Percentiles rank a stretch among this genome's conserved stretches.
Evolutionary conservation across 2,329 filamentous ascomycete genomes (phyloP).

Genomic region (Fusarium concolor): DNA sequence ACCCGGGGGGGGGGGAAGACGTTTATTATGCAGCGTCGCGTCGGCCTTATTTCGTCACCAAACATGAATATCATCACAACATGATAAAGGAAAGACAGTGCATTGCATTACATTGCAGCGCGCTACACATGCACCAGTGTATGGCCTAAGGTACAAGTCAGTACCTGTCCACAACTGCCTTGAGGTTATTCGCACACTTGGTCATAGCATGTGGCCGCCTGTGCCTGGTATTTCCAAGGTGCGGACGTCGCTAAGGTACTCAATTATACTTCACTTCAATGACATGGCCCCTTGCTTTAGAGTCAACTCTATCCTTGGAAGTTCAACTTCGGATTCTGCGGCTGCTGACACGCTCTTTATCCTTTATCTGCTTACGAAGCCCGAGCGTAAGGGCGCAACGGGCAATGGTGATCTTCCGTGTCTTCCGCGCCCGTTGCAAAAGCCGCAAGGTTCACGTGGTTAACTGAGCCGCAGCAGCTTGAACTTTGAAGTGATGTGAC

Average conservation of each 20-base stretch:
- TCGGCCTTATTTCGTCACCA: constrained; percentile 18
- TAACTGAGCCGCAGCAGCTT: constrained; percentile 11
- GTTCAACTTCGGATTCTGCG: constrained; percentile 7
- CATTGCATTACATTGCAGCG: not conserved
- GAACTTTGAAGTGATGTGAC: not conserved
- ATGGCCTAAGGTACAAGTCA: not conserved
- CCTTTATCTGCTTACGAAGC: not conserved
- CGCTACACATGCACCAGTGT: constrained; percentile 13
- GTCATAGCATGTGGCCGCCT: constrained; percentile 4
- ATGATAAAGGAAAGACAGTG: constrained; percentile 17
- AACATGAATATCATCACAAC: not conserved
- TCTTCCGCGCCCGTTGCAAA: constrained; percentile 1
- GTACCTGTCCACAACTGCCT: not conserved
- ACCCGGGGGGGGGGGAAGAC: constrained; percentile 8
- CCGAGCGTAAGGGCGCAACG: constrained; percentile 2
- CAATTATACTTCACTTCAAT: not conserved
- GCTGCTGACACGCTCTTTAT: not conserved
- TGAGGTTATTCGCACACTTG: constrained; percentile 8
- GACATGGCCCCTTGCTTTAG: constrained; percentile 1
- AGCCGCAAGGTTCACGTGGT: not conserved
- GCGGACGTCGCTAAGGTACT: constrained; percentile 1
- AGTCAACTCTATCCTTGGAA: constrained; percentile 9
- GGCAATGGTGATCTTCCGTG: constrained; percentile 19
- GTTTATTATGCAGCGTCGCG: constrained; percentile 3
- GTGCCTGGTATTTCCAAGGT: constrained; percentile 9